Evolutionary conservation across 2,329 filamentous ascomycete species (phyloP).

Genomic region (Biscogniauxia mediterranea): DNA sequence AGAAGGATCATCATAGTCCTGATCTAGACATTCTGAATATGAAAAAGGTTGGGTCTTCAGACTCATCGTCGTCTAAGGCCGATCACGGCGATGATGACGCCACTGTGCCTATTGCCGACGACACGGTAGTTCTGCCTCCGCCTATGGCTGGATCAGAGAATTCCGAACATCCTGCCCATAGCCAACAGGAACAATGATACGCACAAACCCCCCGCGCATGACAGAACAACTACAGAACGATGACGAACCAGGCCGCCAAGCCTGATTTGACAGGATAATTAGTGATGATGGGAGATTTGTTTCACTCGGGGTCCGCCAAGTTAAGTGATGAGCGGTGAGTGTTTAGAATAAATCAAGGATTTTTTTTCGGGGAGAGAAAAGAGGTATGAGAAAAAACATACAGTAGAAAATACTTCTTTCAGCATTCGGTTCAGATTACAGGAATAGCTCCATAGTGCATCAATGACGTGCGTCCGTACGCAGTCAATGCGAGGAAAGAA

Average conservation of each 20-base stretch:
- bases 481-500: not conserved
- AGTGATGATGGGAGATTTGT: not conserved
- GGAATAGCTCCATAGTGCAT: not conserved
- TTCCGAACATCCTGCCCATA: slow-evolving; percentile 8
- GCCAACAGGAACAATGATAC: slow-evolving; percentile 14
- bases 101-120: slow-evolving; percentile 13
- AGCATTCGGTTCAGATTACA: not conserved
- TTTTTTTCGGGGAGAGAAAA: not conserved
- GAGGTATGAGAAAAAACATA: not conserved
- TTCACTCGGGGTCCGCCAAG: not conserved
- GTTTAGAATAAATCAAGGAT: not conserved
- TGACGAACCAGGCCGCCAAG: not conserved
- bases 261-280: not conserved
- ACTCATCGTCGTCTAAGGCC: slow-evolving; percentile 13
- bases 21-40: slow-evolving; percentile 26
- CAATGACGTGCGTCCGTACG: not conserved
- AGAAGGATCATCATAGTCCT: slow-evolving; percentile 42
- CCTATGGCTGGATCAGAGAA: slow-evolving; percentile 17
- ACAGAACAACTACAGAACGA: not conserved
- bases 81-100: slow-evolving; percentile 17
- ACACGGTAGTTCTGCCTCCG: slow-evolving; percentile 24
- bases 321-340: not conserved
- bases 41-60: slow-evolving; percentile 20
- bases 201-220: not conserved
- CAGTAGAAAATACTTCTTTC: not conserved